Conservation (phyloP, 371 early-diverging fungal genomes). For the Phascolomyces articulosus region DNA sequence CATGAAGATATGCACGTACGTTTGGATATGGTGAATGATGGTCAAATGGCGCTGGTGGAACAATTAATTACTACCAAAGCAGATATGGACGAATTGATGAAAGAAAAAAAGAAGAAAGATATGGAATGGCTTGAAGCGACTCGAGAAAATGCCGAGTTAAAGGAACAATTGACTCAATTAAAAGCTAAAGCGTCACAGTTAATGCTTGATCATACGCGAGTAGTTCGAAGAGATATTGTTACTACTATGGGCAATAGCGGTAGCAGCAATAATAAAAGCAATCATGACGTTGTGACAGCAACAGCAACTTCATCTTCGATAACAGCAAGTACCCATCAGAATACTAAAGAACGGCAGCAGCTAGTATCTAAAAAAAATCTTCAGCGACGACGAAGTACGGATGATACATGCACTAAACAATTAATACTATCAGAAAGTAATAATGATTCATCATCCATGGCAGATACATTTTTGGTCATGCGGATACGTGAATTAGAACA, state of each 20-base stretch:
- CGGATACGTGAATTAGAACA: conserved; percentile 17
- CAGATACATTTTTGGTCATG: neutral
- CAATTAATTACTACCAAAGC: conserved; percentile 31
- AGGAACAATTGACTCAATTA: conserved; percentile 4
- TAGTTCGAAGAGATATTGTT: neutral
- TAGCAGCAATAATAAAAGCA: neutral
- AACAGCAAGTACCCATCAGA: neutral
- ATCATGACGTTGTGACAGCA: too few relatives aligned
- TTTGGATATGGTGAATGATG: conserved; percentile 49
- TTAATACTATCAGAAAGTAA: neutral
- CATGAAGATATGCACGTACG: conserved; percentile 29
- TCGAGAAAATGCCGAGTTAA: conserved; percentile 17
- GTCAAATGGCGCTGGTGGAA: conserved; percentile 43
- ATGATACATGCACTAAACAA: conserved; percentile 8
- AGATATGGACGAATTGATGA: conserved; percentile 33
- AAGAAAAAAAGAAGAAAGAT: conserved; percentile 26
- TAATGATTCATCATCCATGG: neutral
- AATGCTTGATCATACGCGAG: neutral
- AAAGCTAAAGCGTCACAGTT: neutral
- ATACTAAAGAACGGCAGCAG: too few relatives aligned
- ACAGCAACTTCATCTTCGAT: neutral
- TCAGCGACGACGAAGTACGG: conserved; percentile 8
- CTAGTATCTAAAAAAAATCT: neutral
- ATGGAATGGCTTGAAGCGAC: conserved; percentile 20
- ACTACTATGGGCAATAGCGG: neutral